Conservation (phyloP, 768 basidiomycete genomes). For the Nidularia pulvinata region DNA sequence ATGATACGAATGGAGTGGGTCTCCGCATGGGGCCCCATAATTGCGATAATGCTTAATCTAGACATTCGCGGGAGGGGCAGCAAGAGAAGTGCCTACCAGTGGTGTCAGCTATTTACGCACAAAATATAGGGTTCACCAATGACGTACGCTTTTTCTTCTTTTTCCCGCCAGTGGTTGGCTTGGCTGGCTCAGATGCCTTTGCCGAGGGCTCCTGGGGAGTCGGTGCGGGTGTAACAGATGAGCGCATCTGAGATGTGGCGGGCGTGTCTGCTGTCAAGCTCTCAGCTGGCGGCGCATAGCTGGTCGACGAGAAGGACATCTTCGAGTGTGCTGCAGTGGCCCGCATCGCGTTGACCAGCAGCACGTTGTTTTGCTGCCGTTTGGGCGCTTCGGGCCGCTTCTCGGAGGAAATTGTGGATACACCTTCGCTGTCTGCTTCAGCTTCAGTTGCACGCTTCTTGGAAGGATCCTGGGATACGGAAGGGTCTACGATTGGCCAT, state of each 20-base stretch:
- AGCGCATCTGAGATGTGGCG: constrained; percentile 25
- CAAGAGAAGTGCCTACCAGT: constrained; percentile 32
- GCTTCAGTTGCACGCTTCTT: constrained; percentile 36
- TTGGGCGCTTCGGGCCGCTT: constrained; percentile 30
- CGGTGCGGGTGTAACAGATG: constrained; percentile 41
- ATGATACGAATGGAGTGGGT: not conserved
- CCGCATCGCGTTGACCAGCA: constrained; percentile 79
- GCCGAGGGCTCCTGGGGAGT: constrained; percentile 22
- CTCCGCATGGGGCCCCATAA: too few species aligned
- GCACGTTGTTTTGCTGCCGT: constrained; percentile 65
- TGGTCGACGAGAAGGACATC: constrained; percentile 42
- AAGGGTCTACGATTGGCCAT: constrained; percentile 77
- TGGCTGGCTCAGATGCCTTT: constrained; percentile 43
- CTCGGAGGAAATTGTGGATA: not conserved
- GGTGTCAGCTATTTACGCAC: constrained; percentile 4
- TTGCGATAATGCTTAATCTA: too few species aligned
- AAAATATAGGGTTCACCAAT: not conserved
- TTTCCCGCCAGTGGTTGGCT: constrained; percentile 53
- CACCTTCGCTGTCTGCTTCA: constrained; percentile 15
- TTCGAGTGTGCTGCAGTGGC: constrained; percentile 74
- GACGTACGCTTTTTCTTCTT: constrained; percentile 79
- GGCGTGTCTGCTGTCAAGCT: constrained; percentile 26
- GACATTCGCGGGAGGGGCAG: constrained; percentile 25
- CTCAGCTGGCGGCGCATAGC: constrained; percentile 24
- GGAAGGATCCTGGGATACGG: constrained; percentile 32